A percentile compares a stretch with the other conserved stretches of the same genome.
These are phyloP conservation scores for Wickerhamomyces ciferrii DNA, from an alignment of 805 yeast genomes.

Conservation along the genomic window DNA sequence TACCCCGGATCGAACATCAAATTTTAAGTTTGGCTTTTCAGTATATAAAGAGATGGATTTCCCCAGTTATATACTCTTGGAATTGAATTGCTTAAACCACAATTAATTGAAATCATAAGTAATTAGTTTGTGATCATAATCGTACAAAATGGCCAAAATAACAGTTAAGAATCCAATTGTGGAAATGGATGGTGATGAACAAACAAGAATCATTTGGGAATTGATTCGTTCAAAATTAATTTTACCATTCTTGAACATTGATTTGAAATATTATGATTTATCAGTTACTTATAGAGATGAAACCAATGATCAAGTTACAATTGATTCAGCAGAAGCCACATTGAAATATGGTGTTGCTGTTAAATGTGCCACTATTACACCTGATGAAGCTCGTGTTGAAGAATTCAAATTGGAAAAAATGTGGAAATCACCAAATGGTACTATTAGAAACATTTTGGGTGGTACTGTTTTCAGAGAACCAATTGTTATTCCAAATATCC, in stretches of 20 bases:
- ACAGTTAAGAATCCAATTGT: conserved; percentile 85
- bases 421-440: conserved; percentile 98
- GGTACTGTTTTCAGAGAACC: conserved; percentile 98
- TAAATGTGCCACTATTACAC: conserved; percentile 98
- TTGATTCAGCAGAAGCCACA: conserved; percentile 88
- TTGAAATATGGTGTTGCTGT: conserved; percentile 87
- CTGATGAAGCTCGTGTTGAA: conserved; percentile 91
- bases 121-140: no score
- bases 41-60: no score
- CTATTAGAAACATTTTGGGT: conserved; percentile 90
- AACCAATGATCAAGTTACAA: conserved; percentile 84
- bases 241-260: conserved; percentile 79
- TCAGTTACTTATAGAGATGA: conserved; percentile 82
- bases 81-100: no score
- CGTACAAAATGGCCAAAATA: conserved; percentile 45
- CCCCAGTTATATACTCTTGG: no score
- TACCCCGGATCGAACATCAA: no score
- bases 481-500: conserved; percentile 83
- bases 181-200: conserved; percentile 97
- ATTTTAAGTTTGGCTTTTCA: no score
- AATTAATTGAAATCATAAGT: no score
- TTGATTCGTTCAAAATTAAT: conserved; percentile 82
- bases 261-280: conserved; percentile 87
- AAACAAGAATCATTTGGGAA: conserved; percentile 96
- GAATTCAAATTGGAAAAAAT: conserved; percentile 88